A percentile compares a stretch with the other conserved stretches of the same genome.
Evolutionary conservation across 257 asterid genomes (phyloP).

Genomic region (Salvia rosmarinus): DNA sequence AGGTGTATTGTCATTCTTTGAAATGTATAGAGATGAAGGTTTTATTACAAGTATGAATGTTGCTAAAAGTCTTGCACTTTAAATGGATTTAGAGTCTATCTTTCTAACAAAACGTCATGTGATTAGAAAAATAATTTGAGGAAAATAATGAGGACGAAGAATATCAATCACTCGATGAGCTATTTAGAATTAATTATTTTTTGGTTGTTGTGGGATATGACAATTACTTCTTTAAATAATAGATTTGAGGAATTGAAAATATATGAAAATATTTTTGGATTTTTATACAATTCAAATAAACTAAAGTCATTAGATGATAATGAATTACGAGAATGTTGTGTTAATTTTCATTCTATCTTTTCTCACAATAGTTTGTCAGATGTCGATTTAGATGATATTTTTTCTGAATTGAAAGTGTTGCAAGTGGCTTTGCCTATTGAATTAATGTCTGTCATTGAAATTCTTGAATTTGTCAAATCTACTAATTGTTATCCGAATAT

Average conservation of each 20-base stretch:
- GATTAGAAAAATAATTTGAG: neutral
- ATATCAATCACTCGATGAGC: neutral
- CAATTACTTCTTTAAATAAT: neutral
- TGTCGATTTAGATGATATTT: neutral
- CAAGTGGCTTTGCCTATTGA: neutral
- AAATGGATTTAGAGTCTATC: neutral
- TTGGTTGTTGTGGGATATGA: neutral
- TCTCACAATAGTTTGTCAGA: neutral
- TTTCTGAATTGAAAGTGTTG: neutral
- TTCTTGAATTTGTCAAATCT: no score
- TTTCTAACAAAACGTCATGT: neutral
- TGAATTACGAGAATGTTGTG: no score
- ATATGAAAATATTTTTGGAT: no score
- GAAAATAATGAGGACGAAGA: constrained; percentile 9
- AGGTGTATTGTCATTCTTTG: no score
- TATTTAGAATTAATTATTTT: constrained; percentile 4
- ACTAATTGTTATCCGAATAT: no score
- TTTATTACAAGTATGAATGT: no score
- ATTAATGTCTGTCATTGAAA: neutral
- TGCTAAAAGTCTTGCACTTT: no score
- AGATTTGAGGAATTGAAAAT: no score
- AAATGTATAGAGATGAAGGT: no score
- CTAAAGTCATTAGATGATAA: no score
- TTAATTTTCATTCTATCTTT: neutral
- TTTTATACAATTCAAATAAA: no score